Conservation (phyloP, 2,329 filamentous ascomycete species). For the Pseudogymnoascus sp. region DNA sequence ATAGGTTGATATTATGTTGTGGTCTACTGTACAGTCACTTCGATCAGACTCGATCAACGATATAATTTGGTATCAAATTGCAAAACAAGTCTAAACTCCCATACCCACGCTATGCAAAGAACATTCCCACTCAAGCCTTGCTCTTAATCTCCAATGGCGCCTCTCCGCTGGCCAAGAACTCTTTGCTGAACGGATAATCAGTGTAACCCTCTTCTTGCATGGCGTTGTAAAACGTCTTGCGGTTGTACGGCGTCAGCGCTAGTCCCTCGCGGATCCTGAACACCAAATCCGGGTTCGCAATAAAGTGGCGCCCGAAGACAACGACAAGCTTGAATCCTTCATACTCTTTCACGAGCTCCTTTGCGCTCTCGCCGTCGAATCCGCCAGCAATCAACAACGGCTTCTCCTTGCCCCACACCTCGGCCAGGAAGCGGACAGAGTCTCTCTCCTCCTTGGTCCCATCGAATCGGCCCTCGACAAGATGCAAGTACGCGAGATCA, state of each 20-base stretch:
- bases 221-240: conserved; percentile 30
- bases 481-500: conserved; percentile 42
- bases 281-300: conserved; percentile 36
- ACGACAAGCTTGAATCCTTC: conserved; percentile 29
- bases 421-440: conserved; percentile 30
- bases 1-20: neutral
- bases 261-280: conserved; percentile 24
- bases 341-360: conserved; percentile 27
- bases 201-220: conserved; percentile 29
- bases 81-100: neutral
- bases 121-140: neutral
- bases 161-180: conserved; percentile 16
- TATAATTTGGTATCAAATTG: neutral
- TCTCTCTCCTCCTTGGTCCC: conserved; percentile 29
- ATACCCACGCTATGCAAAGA: neutral
- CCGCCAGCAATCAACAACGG: conserved; percentile 44
- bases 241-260: conserved; percentile 32
- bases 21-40: neutral
- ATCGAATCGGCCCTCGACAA: conserved; percentile 46
- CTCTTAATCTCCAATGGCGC: conserved; percentile 1
- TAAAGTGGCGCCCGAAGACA: conserved; percentile 37
- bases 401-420: conserved; percentile 34
- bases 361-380: conserved; percentile 33
- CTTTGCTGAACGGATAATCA: conserved; percentile 14
- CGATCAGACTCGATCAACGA: neutral